Conservation (phyloP, 805 yeast species). For the Wickerhamiella qilinensis region DNA sequence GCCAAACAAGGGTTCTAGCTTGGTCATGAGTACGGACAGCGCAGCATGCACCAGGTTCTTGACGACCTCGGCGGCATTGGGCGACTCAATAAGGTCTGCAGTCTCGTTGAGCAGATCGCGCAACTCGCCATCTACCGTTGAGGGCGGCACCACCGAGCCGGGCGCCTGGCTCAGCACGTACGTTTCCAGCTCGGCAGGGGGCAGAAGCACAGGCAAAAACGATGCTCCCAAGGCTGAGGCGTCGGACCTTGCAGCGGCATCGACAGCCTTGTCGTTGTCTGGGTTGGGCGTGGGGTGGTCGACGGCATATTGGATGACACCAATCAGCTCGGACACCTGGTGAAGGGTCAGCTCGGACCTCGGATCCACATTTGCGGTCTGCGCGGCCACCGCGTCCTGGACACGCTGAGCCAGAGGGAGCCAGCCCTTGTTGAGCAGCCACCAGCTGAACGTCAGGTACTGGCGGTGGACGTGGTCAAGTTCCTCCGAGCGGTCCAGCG, state of each 20-base stretch:
- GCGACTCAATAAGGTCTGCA: constrained; percentile 26
- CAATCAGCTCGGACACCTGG: constrained; percentile 32
- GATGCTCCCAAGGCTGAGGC: constrained; percentile 4
- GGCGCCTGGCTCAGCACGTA: constrained; percentile 37
- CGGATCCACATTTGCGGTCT: constrained; percentile 52
- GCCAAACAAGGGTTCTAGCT: constrained; percentile 15
- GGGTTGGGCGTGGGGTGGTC: constrained; percentile 23
- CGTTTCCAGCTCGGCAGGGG: constrained; percentile 37
- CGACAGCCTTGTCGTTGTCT: constrained; percentile 7
- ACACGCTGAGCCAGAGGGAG: constrained; percentile 35
- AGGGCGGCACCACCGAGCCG: constrained; percentile 7
- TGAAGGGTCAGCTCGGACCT: constrained; percentile 50
- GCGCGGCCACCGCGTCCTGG: constrained; percentile 38
- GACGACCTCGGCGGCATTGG: constrained; percentile 25
- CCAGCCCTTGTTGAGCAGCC: constrained; percentile 86
- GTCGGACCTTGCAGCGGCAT: no score
- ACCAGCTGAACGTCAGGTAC: constrained; percentile 80
- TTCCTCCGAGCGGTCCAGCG: constrained; percentile 12
- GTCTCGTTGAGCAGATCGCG: constrained; percentile 29
- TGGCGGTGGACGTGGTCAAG: constrained; percentile 43
- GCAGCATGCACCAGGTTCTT: constrained; percentile 28
- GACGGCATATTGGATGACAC: constrained; percentile 21
- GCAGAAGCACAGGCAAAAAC: constrained; percentile 27
- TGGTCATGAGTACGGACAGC: constrained; percentile 31
- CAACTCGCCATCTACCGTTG: constrained; percentile 14